These are phyloP conservation scores for Lactarius sanguifluus DNA, from an alignment of 768 basidiomycete genomes.

Conservation along the genomic window DNA sequence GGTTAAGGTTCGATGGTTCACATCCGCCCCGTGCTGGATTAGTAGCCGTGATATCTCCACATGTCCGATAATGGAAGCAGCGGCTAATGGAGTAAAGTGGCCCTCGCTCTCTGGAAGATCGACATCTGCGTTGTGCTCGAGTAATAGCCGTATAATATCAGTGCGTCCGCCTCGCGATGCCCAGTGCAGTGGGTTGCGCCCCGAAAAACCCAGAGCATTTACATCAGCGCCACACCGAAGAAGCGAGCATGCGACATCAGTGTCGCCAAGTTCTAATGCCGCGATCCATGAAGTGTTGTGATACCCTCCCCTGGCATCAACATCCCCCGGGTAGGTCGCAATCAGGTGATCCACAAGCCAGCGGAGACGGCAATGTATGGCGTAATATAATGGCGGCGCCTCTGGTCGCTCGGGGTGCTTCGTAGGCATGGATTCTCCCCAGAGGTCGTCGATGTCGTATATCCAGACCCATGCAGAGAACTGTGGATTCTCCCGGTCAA, in stretches of 20 bases:
- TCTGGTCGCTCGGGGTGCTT: not conserved
- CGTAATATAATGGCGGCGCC: conserved; percentile 11
- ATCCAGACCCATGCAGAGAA: conserved; percentile 7
- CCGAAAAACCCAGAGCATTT: not conserved
- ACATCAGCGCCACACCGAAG: not conserved
- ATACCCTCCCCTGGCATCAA: not conserved
- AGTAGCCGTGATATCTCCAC: too few species aligned
- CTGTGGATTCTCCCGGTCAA: not conserved
- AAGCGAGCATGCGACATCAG: not conserved
- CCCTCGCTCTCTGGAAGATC: not conserved
- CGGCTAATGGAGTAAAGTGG: too few species aligned
- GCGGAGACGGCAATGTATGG: not conserved
- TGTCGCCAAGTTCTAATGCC: not conserved
- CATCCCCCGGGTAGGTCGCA: not conserved
- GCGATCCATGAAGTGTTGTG: not conserved
- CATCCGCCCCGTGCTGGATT: too few species aligned
- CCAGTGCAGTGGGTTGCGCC: not conserved
- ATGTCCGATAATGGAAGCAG: too few species aligned
- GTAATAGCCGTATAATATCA: not conserved
- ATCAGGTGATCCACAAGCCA: not conserved
- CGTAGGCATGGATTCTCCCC: not conserved
- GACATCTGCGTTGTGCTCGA: conserved; percentile 1
- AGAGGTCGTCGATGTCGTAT: not conserved
- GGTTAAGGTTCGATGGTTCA: too few species aligned
- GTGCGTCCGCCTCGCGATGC: not conserved